These are phyloP conservation scores for Ganoderma multipileum DNA, from an alignment of 1,284 basidiomycete genomes.

Conservation along the genomic window DNA sequence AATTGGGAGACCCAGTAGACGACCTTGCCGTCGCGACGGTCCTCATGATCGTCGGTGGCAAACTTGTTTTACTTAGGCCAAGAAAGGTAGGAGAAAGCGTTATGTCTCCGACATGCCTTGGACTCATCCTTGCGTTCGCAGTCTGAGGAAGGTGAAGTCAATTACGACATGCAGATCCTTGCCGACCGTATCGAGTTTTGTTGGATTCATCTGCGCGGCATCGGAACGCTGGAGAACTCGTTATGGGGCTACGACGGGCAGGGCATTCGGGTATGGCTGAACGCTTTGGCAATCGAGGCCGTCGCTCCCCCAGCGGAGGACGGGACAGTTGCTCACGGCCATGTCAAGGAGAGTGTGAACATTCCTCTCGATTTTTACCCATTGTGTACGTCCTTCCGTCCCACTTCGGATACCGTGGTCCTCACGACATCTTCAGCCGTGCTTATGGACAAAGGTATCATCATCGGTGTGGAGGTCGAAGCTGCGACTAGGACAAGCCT, in stretches of 20 bases:
- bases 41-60: slow-evolving; percentile 95
- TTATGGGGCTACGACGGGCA: slow-evolving; percentile 97
- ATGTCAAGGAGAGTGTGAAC: slow-evolving; percentile 91
- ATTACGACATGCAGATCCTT: slow-evolving; percentile 97
- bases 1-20: slow-evolving; percentile 92
- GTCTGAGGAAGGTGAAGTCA: slow-evolving; percentile 89
- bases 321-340: slow-evolving; percentile 54
- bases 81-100: slow-evolving; percentile 61
- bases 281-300: slow-evolving; percentile 90
- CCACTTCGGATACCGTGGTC: neutral
- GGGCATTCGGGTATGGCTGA: slow-evolving; percentile 92
- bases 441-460: slow-evolving; percentile 98
- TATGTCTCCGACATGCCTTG: too few species aligned
- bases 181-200: slow-evolving; percentile 97
- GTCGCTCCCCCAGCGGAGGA: slow-evolving; percentile 44
- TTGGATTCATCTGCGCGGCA: slow-evolving; percentile 96
- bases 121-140: slow-evolving; percentile 38
- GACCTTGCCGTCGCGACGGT: slow-evolving; percentile 96
- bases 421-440: slow-evolving; percentile 66
- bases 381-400: slow-evolving; percentile 61
- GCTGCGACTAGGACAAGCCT: slow-evolving; percentile 79
- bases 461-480: slow-evolving; percentile 95
- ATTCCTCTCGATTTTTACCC: slow-evolving; percentile 96
- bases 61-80: slow-evolving; percentile 87
- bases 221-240: slow-evolving; percentile 93